These are phyloP conservation scores for Neodidymelliopsis sp. DNA, from an alignment of 2,329 filamentous ascomycete species.

Conservation along the genomic window DNA sequence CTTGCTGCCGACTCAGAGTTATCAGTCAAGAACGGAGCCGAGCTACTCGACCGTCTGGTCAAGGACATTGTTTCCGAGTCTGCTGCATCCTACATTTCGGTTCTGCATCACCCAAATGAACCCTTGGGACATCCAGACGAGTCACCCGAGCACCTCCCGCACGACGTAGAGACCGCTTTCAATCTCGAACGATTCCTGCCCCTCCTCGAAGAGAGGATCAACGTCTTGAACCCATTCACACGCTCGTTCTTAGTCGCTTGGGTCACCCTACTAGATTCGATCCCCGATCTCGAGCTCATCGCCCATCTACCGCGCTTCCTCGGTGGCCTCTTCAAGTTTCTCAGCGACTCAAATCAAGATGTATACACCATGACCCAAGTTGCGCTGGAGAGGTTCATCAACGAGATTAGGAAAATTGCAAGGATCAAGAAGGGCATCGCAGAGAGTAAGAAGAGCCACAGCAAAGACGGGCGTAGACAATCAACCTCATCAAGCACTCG, in stretches of 20 bases:
- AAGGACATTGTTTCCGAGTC: conserved; percentile 97
- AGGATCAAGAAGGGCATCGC: conserved; percentile 90
- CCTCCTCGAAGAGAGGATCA: conserved; percentile 90
- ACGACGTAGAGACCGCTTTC: conserved; percentile 79
- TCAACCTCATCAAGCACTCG: conserved; percentile 68
- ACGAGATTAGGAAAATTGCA: conserved; percentile 93
- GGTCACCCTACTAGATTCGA: conserved; percentile 94
- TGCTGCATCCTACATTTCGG: conserved; percentile 90
- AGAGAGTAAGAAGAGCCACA: conserved; percentile 77
- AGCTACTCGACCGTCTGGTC: conserved; percentile 90
- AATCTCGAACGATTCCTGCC: conserved; percentile 91
- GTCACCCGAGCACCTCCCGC: conserved; percentile 28
- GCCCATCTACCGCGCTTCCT: conserved; percentile 92
- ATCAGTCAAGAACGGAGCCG: conserved; percentile 97
- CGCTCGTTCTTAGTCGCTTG: conserved; percentile 94
- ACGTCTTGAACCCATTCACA: conserved; percentile 93
- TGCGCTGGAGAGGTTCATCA: conserved; percentile 87
- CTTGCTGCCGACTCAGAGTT: conserved; percentile 94
- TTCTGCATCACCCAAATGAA: conserved; percentile 72
- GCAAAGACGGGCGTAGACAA: conserved; percentile 72
- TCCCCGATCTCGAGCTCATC: conserved; percentile 94
- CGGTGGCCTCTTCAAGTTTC: conserved; percentile 85
- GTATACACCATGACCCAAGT: conserved; percentile 94
- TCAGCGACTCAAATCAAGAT: conserved; percentile 89
- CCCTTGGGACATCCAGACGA: conserved; percentile 54